phyloP scores from a whole-genome alignment of 2,329 filamentous ascomycete species.

The Exophiala dermatitidis region DNA sequence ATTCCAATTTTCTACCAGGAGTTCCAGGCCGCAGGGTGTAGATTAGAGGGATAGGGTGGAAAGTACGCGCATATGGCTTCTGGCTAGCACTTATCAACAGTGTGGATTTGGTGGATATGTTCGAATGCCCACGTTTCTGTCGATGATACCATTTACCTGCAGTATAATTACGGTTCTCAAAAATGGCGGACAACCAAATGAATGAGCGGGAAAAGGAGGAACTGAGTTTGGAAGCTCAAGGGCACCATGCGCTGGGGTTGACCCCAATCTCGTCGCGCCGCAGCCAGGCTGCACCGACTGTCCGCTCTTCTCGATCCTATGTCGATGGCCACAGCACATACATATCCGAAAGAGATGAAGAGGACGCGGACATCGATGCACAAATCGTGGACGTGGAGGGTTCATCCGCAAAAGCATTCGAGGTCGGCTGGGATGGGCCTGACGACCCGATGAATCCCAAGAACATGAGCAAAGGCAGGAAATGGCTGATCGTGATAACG shows the following conservation, averaged over 20 bases:
- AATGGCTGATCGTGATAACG: conserved; percentile 73
- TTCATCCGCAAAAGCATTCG: conserved; percentile 26
- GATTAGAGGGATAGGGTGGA: background rate
- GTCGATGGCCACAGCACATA: conserved; percentile 25
- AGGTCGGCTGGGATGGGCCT: conserved; percentile 70
- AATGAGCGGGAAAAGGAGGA: conserved; percentile 7
- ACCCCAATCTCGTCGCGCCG: conserved; percentile 16
- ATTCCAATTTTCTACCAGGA: background rate
- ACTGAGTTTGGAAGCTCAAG: background rate
- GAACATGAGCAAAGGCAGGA: conserved; percentile 57
- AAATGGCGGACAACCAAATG: conserved; percentile 2
- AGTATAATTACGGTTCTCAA: background rate
- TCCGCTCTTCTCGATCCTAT: conserved; percentile 23
- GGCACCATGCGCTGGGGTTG: conserved; percentile 4
- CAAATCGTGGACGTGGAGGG: conserved; percentile 9
- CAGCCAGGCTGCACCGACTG: conserved; percentile 3
- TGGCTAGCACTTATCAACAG: background rate
- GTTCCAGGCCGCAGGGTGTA: background rate
- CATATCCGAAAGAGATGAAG: conserved; percentile 5
- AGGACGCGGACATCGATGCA: conserved; percentile 3
- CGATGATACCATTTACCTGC: no score
- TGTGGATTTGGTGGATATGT: no score
- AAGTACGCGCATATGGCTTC: background rate
- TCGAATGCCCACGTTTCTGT: no score
- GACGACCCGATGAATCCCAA: conserved; percentile 67